phyloP scores from a whole-genome alignment of 495 filamentous ascomycete genomes.

The Gamarada debralockiae region DNA sequence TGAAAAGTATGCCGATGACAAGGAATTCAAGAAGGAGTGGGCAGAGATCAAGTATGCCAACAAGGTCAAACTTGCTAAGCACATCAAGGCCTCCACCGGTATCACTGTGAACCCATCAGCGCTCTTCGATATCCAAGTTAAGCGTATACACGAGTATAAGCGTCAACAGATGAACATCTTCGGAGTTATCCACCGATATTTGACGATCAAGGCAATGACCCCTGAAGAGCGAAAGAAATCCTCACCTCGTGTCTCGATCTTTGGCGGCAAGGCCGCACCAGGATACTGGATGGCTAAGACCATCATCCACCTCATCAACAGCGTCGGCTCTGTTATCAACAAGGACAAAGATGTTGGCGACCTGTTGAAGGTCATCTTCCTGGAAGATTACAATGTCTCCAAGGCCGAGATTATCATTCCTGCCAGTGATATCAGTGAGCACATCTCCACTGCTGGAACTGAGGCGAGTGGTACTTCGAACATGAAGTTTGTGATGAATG shows the following conservation, averaged over 20 bases:
- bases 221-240: conserved; percentile 84
- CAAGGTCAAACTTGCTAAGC: conserved; percentile 75
- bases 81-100: conserved; percentile 77
- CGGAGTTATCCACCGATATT: conserved; percentile 92
- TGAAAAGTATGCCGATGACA: conserved; percentile 75
- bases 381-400: conserved; percentile 98
- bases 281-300: conserved; percentile 99
- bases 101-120: conserved; percentile 81
- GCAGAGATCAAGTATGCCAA: conserved; percentile 75
- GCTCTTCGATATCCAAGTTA: conserved; percentile 96
- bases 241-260: conserved; percentile 90
- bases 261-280: conserved; percentile 95
- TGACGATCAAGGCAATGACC: conserved; percentile 80
- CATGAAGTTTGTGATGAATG: conserved; percentile 99
- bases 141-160: conserved; percentile 99
- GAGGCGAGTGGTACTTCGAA: conserved; percentile 71
- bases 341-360: conserved; percentile 88
- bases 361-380: conserved; percentile 91
- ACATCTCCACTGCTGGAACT: conserved; percentile 97
- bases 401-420: conserved; percentile 96
- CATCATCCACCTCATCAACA: conserved; percentile 94
- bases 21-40: conserved; percentile 88
- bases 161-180: conserved; percentile 99
- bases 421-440: conserved; percentile 94
- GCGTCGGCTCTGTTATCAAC: conserved; percentile 88